Conservation (phyloP, 2,329 filamentous ascomycete species). For the Aspergillus carbonarius region DNA sequence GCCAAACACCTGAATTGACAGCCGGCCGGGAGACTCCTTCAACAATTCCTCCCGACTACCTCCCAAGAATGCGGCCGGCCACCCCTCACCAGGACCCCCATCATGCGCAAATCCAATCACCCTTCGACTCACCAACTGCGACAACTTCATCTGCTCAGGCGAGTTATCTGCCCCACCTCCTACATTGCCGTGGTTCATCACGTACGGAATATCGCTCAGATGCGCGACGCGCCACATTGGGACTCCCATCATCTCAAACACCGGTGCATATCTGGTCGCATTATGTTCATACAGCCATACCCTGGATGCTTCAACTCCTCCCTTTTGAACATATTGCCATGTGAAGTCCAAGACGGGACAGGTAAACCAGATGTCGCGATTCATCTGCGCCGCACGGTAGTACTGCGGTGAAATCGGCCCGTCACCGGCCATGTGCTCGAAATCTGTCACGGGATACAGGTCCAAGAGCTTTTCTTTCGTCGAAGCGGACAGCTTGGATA, state of each 20-base stretch:
- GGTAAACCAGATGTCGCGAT: conserved; percentile 34
- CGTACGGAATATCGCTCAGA: conserved; percentile 36
- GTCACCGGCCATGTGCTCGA: conserved; percentile 14
- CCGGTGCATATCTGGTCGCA: conserved; percentile 26
- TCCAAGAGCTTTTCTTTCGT: conserved; percentile 21
- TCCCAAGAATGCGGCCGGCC: conserved; percentile 3
- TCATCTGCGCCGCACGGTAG: conserved; percentile 36
- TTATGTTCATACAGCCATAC: conserved; percentile 32
- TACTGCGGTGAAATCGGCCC: conserved; percentile 29
- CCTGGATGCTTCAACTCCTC: conserved; percentile 11
- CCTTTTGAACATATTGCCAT: conserved; percentile 30
- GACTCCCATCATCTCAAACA: conserved; percentile 31
- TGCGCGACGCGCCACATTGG: conserved; percentile 36
- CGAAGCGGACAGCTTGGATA: conserved; percentile 11
- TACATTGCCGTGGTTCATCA: conserved; percentile 21
- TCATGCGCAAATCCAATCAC: conserved; percentile 10
- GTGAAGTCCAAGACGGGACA: conserved; percentile 33
- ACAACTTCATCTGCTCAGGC: conserved; percentile 4
- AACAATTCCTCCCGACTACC: background rate
- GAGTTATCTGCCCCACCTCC: conserved; percentile 15
- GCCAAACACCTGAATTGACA: conserved; percentile 12
- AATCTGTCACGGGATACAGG: conserved; percentile 20
- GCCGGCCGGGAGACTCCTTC: background rate
- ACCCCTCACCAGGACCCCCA: background rate
- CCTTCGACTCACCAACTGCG: conserved; percentile 6